phyloP scores from a whole-genome alignment of 2,329 filamentous ascomycete species.

The Penicillium sp. region DNA sequence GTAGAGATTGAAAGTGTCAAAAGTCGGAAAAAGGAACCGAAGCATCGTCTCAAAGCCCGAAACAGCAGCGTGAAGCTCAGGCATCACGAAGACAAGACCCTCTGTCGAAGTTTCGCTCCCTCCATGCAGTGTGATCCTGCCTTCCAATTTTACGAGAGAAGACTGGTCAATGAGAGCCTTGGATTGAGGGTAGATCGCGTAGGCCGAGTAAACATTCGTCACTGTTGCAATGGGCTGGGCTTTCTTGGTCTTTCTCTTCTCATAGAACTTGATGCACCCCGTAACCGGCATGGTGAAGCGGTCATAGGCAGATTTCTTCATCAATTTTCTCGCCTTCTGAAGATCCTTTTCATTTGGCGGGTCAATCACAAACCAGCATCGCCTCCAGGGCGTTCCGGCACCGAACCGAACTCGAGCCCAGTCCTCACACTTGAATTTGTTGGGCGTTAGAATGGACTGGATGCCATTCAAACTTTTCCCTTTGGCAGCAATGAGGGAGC shows the following conservation, averaged over 20 bases:
- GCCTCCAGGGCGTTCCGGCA: conserved; percentile 89
- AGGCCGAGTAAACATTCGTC: conserved; percentile 82
- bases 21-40: conserved; percentile 85
- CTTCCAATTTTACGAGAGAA: conserved; percentile 89
- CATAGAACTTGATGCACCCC: conserved; percentile 92
- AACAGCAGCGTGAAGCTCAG: conserved; percentile 84
- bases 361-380: conserved; percentile 92
- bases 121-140: conserved; percentile 79
- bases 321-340: conserved; percentile 72
- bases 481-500: conserved; percentile 90
- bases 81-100: conserved; percentile 97
- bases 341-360: conserved; percentile 92
- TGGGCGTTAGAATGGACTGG: conserved; percentile 75
- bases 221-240: conserved; percentile 84
- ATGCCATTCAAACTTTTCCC: conserved; percentile 87
- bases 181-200: conserved; percentile 91
- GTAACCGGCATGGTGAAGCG: conserved; percentile 65
- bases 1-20: conserved; percentile 87
- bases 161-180: conserved; percentile 92
- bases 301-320: conserved; percentile 76
- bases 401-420: conserved; percentile 96
- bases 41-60: conserved; percentile 94
- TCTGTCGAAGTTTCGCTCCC: conserved; percentile 71
- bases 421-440: conserved; percentile 71
- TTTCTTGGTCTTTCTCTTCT: conserved; percentile 90